phyloP scores from a whole-genome alignment of 257 asterid genomes.

The Coffea eugenioides region DNA sequence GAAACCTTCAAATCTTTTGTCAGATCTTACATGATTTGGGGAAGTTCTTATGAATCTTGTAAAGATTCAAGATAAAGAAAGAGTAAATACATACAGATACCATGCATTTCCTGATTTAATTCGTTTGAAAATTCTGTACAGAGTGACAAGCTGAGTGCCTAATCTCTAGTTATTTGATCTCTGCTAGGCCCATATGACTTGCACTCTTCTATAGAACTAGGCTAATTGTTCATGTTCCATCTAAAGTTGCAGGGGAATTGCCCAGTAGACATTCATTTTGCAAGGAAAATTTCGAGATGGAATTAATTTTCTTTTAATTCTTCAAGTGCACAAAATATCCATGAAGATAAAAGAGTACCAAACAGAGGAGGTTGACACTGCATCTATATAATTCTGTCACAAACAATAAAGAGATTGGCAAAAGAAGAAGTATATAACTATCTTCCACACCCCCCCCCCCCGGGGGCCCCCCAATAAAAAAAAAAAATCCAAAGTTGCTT shows the following conservation, averaged over 20 bases:
- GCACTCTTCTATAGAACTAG: not conserved
- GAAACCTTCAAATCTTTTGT: not conserved
- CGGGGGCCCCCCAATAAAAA: too few relatives aligned
- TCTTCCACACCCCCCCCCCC: too few relatives aligned
- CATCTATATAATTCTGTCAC: not conserved
- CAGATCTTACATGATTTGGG: not conserved
- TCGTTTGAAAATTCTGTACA: not conserved
- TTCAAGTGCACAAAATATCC: not conserved
- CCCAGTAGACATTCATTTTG: not conserved
- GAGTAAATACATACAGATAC: too few relatives aligned
- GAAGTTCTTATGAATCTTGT: not conserved
- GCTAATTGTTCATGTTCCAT: not conserved
- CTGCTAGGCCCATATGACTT: not conserved
- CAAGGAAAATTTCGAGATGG: not conserved
- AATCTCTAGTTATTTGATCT: not conserved
- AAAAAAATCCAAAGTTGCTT: too few relatives aligned
- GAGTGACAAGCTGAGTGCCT: not conserved
- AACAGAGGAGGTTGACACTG: not conserved
- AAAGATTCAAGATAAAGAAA: not conserved
- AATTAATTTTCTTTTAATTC: not conserved
- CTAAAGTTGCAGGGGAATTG: not conserved
- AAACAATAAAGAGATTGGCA: not conserved
- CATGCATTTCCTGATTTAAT: too few relatives aligned
- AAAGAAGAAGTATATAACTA: not conserved
- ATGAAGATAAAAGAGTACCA: not conserved